Percentiles rank a stretch among this genome's conserved stretches.
phyloP scores from a whole-genome alignment of 1,284 basidiomycete genomes.

The Pisolithus thermaeus region DNA sequence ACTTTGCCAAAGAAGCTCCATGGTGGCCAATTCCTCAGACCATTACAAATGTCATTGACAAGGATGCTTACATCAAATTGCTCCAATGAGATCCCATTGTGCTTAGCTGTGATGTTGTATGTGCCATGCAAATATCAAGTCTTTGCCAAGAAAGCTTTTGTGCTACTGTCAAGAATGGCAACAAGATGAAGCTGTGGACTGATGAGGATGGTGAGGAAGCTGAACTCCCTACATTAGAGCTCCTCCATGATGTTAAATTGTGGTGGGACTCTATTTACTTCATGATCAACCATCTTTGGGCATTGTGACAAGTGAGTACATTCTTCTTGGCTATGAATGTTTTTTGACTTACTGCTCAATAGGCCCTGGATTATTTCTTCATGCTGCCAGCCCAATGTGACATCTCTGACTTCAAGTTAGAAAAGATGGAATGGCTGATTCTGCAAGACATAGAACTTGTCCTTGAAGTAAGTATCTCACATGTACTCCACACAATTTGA shows the following conservation, averaged over 20 bases:
- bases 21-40: no score
- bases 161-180: conserved; percentile 2
- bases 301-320: neutral
- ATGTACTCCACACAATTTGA: no score
- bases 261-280: conserved; percentile 7
- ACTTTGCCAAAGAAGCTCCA: no score
- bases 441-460: conserved; percentile 3
- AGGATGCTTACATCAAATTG: neutral
- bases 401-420: neutral
- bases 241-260: conserved; percentile 1
- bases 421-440: neutral
- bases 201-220: neutral
- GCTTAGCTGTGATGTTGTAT: neutral
- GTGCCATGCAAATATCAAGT: neutral
- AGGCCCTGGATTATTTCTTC: conserved; percentile 1
- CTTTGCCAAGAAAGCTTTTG: neutral
- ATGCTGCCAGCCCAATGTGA: neutral
- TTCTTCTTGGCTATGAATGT: neutral
- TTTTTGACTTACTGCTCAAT: neutral
- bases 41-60: neutral
- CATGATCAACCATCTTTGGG: conserved; percentile 5
- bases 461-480: neutral
- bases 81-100: conserved; percentile 1
- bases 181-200: conserved; percentile 2
- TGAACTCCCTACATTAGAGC: neutral